Base-by-base conservation (phyloP, 2,329 filamentous ascomycete genomes). In the Tolypocladium ophioglossoides region DNA sequence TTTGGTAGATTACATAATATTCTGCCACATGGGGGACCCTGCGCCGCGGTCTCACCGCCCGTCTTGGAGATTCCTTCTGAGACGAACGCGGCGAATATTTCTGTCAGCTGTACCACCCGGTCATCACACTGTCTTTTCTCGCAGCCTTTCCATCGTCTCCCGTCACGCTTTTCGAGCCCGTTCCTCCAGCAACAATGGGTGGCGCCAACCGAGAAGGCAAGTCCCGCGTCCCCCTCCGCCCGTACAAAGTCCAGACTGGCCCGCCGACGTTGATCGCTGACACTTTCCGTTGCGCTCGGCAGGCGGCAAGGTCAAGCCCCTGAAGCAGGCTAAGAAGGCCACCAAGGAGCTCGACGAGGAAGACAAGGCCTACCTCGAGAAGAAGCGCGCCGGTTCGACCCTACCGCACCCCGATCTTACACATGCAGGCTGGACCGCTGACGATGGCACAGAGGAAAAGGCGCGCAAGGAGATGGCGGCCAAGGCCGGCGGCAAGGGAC, bases 301-400 rank as follows among this genome's bases (percentile, higher is more conserved):
- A 91, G 87, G 86, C 70, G 87, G 87, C 78, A 91, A 91, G 79
- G 83, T 76, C 63, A 90, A 91, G 82, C 87, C 87, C 63, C 77
- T 90, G 73, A 96, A 96, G 85, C 82, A 86, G 62, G 78, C 89
- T 57, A 96, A 96, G 85, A 95, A 92, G 81, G 79, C 81, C 53
- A 78, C 79, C 68, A 87, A 86, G 72, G 91, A 96, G 2, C 72
- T 91, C 55, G 91, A 96, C 68, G 91, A 96, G 0, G 90, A 95
- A 47, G 91, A 96, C 61, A 72, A 85, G 68, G 90, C 89, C 7
- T 91, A 80, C 79, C 85, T 84, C 66, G 83, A 87, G 71, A 95
- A 91, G 84, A 86, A 91, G 77, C 83, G 78, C 64, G 89, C 88
- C 56, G 89, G 91, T 95, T 78, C 63, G 85, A 73, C 27, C 40